Evolutionary conservation across 1,284 basidiomycete genomes (phyloP), one percentile per base, ranked within the genome.

Genomic region (Sanguinoderma infundibulare): DNA sequence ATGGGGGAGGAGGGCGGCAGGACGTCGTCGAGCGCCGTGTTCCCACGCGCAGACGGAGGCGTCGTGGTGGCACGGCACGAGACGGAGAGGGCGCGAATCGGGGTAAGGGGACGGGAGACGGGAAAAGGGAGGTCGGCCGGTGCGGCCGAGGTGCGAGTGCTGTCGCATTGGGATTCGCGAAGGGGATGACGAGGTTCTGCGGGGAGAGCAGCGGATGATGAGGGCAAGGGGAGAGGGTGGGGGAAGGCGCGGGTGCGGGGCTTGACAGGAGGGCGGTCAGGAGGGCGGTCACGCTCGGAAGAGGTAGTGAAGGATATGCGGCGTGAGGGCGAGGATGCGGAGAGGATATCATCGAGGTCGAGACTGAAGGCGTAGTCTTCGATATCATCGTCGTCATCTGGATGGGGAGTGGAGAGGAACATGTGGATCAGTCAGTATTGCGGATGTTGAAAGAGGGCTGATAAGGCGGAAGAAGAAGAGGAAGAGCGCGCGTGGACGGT

Each of bases 301-400:
- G 70, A 72, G 9, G 71, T 74, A n/a, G 69, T 72, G 64, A 74
- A 74, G 9, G 72, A 74, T 5, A 74, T 62, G 2, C 73, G 68
- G 15, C 73, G 68, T 1, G 64, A 69, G 15, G 69, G 70, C 0
- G 67, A 62, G 14, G 67, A 66, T 26, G 40, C 62, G 52, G 60
- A 47, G 15, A 62, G 58, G 53, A 64, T 62, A 50, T 62, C 56
- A 35, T 53, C 47, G 56, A 62, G 51, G 8, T 10, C 55, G 44
- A 61, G 53, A 2, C 60, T 59, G 54, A 60, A 55, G 26, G 24
- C 55, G 44, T 64, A 53, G 57, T 68, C 63, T 39, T 67, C 67
- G 40, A 64, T 57, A 24, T 69, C 66, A n/a, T 62, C 63, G 36
- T 69, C 67, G 28, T 65, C 64, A 53, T 62, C 63, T 65, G 58